These are phyloP conservation scores for Cyberlindnera suaveolens DNA, from an alignment of 805 yeast species.

Conservation along the genomic window DNA sequence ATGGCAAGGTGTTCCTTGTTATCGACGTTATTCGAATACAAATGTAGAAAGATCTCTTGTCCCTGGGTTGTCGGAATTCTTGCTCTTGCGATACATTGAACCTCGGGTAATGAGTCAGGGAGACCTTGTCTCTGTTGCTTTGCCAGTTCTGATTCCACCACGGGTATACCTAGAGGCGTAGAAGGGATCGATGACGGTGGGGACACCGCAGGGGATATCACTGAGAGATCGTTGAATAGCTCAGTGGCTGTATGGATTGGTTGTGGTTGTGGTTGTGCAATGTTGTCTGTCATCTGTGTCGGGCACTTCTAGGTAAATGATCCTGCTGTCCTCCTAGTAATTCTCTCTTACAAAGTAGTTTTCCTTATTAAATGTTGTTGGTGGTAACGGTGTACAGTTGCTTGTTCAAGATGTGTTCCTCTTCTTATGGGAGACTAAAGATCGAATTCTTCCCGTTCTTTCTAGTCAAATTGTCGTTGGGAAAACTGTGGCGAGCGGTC, in stretches of 20 bases:
- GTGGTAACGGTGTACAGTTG: no score
- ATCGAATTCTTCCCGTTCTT: no score
- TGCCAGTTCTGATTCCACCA: conserved; percentile 8
- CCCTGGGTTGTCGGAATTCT: conserved; percentile 95
- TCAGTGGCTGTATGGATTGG: conserved; percentile 13
- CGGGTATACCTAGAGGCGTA: conserved; percentile 24
- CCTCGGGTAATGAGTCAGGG: conserved; percentile 60
- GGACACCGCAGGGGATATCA: conserved; percentile 35
- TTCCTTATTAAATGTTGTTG: no score
- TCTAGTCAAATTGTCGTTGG: no score
- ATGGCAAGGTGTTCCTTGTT: conserved; percentile 94
- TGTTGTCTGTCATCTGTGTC: conserved; percentile 1
- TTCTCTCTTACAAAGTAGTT: no score
- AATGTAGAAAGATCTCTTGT: conserved; percentile 86
- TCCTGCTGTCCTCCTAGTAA: background rate
- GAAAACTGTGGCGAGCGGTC: no score
- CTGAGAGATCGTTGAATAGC: conserved; percentile 30
- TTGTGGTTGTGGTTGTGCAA: conserved; percentile 20
- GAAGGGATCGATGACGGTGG: conserved; percentile 24
- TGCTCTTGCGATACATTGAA: conserved; percentile 87
- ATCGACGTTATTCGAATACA: conserved; percentile 82
- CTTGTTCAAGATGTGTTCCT: no score
- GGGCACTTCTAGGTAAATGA: background rate
- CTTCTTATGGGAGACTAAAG: no score
- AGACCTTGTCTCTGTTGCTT: conserved; percentile 32